These are phyloP conservation scores for Brassica incana DNA, from an alignment of 345 rosid species.

Conservation along the genomic window DNA sequence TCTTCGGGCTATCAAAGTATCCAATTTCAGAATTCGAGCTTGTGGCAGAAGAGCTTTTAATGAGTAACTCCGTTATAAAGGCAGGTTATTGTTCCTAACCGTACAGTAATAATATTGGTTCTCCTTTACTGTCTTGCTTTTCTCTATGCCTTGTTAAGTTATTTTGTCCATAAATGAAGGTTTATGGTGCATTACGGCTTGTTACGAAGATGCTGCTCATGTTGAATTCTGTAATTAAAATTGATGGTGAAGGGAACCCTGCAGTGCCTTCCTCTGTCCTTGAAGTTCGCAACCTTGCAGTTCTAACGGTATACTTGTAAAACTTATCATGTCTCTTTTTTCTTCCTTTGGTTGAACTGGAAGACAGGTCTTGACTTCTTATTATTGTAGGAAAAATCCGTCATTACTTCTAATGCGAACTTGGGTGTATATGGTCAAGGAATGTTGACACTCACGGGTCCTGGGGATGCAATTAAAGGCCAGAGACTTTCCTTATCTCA, in stretches of 20 bases:
- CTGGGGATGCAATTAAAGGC: conserved; percentile 88
- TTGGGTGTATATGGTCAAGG: conserved; percentile 96
- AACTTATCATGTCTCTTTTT: conserved; percentile 11
- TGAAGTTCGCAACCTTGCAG: conserved; percentile 97
- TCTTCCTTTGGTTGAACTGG: conserved; percentile 6
- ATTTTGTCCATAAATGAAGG: conserved; percentile 53
- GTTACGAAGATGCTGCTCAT: conserved; percentile 87
- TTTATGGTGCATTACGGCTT: conserved; percentile 93
- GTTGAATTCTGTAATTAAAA: conserved; percentile 91
- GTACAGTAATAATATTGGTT: conserved; percentile 6
- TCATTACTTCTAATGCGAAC: conserved; percentile 82
- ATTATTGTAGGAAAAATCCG: conserved; percentile 69
- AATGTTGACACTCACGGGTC: conserved; percentile 70
- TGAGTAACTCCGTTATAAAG: conserved; percentile 95
- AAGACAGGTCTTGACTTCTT: conserved; percentile 33
- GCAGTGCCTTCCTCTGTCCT: conserved; percentile 81
- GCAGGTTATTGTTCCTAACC: conserved; percentile 47
- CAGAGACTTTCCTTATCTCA: conserved; percentile 92
- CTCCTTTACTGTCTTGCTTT: background rate
- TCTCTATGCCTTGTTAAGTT: background rate
- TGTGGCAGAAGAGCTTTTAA: conserved; percentile 92
- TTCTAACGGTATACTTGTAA: conserved; percentile 69
- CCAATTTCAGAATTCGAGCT: conserved; percentile 99
- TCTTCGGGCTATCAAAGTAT: conserved; percentile 77
- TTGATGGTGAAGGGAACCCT: conserved; percentile 94